A percentile compares a stretch with the other conserved stretches of the same genome.
These are phyloP conservation scores for Lyophyllum semitale DNA, from an alignment of 768 basidiomycete species.

Conservation along the genomic window DNA sequence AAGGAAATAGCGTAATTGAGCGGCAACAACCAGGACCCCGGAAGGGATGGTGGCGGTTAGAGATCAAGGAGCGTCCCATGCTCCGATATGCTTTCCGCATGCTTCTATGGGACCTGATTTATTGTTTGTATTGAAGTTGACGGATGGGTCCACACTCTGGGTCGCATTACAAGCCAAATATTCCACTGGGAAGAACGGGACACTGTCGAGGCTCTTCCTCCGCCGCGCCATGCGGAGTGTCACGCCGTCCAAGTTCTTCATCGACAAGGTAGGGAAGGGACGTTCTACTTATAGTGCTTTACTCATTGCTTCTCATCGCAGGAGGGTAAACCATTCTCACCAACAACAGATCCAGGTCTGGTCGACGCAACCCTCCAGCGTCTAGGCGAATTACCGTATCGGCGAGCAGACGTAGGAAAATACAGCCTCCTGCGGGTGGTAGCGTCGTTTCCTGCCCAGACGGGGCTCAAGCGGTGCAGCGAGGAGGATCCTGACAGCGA, in stretches of 20 bases:
- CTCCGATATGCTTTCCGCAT: constrained; percentile 46
- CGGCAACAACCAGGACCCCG: no score
- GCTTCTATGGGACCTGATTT: constrained; percentile 44
- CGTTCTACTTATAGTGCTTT: no score
- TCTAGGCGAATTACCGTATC: constrained; percentile 33
- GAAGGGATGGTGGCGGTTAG: no score
- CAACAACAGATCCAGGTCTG: constrained; percentile 31
- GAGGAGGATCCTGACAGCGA: constrained; percentile 40
- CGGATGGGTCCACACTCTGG: constrained; percentile 38
- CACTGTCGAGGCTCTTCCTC: constrained; percentile 29
- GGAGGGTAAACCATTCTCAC: constrained; percentile 38
- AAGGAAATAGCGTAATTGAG: no score
- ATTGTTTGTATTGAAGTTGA: constrained; percentile 38
- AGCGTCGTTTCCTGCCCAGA: constrained; percentile 41
- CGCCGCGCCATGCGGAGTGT: constrained; percentile 42
- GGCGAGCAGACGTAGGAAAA: constrained; percentile 36
- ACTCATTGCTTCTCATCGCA: constrained; percentile 8
- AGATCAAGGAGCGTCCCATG: no score
- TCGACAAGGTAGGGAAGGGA: constrained; percentile 34
- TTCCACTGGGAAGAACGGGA: constrained; percentile 32
- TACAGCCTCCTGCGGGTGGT: constrained; percentile 43
- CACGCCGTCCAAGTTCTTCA: constrained; percentile 41
- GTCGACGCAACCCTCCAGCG: constrained; percentile 23
- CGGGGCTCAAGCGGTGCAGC: constrained; percentile 36
- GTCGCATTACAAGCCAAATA: constrained; percentile 45